A percentile compares a stretch with the other conserved stretches of the same genome.
phyloP scores from a whole-genome alignment of 495 filamentous ascomycete genomes.

The Rostrohypoxylon terebratum region DNA sequence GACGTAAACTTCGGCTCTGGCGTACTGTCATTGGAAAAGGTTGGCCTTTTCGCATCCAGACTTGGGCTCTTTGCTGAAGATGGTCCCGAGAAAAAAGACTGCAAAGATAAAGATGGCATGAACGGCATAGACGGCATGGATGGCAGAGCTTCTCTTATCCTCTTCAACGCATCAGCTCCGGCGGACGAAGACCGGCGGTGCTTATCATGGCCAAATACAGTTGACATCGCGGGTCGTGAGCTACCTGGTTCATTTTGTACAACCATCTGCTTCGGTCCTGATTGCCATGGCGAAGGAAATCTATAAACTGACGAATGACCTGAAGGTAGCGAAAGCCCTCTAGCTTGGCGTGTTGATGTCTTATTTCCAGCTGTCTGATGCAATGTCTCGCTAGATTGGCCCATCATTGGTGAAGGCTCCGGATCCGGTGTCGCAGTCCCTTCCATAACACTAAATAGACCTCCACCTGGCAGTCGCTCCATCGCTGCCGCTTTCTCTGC shows the following conservation, averaged over 20 bases:
- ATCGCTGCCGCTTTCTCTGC: slow-evolving; percentile 80
- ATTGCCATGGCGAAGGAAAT: slow-evolving; percentile 65
- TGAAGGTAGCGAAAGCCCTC: slow-evolving; percentile 48
- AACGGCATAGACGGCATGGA: slow-evolving; percentile 60
- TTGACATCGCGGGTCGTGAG: slow-evolving; percentile 53
- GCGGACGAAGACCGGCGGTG: slow-evolving; percentile 55
- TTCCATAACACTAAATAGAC: slow-evolving; percentile 58
- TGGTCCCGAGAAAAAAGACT: slow-evolving; percentile 60
- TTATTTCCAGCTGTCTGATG: slow-evolving; percentile 25
- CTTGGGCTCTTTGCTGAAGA: slow-evolving; percentile 41
- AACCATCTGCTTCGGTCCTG: slow-evolving; percentile 59
- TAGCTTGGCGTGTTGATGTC: slow-evolving; percentile 35
- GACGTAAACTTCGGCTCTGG: slow-evolving; percentile 46
- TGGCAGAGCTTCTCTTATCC: slow-evolving; percentile 61
- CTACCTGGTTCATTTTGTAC: slow-evolving; percentile 47
- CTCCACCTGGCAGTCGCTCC: slow-evolving; percentile 66
- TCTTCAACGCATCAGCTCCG: slow-evolving; percentile 60
- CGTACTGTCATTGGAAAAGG: slow-evolving; percentile 23
- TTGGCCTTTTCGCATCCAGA: slow-evolving; percentile 31
- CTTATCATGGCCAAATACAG: slow-evolving; percentile 51
- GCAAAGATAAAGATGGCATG: slow-evolving; percentile 65
- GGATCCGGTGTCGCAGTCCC: slow-evolving; percentile 22
- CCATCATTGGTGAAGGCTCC: slow-evolving; percentile 16
- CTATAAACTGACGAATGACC: slow-evolving; percentile 39
- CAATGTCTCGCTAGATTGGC: slow-evolving; percentile 18